A percentile compares a stretch with the other conserved stretches of the same genome.
These are phyloP conservation scores for Kwoniella botswanensis DNA, from an alignment of 768 basidiomycete genomes.

Conservation along the genomic window DNA sequence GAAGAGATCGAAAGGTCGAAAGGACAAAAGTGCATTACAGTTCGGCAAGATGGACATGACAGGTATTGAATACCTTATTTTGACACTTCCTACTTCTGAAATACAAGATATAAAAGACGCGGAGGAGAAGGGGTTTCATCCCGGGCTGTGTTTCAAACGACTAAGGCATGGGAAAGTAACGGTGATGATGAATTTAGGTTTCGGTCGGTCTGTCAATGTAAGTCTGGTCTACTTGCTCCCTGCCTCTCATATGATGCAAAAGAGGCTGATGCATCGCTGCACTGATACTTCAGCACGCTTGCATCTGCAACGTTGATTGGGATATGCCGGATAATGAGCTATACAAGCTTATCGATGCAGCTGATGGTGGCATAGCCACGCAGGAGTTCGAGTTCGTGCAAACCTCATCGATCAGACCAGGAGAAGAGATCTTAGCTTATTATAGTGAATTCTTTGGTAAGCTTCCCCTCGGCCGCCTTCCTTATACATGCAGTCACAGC, in stretches of 20 bases:
- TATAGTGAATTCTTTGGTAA: conserved; percentile 16
- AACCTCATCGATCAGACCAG: neutral
- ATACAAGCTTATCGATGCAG: neutral
- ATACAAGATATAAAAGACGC: neutral
- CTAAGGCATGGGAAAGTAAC: neutral
- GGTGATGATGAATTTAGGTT: conserved; percentile 5
- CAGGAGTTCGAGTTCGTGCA: neutral
- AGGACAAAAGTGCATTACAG: neutral
- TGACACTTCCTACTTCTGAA: neutral
- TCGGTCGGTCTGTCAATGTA: conserved; percentile 6
- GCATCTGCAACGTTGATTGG: conserved; percentile 2
- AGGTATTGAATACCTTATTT: neutral
- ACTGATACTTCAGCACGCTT: conserved; percentile 3
- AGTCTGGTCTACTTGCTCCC: neutral
- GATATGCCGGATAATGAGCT: neutral
- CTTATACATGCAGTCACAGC: too few relatives aligned
- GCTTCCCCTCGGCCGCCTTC: neutral
- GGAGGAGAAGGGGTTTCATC: neutral
- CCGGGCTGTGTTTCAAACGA: neutral
- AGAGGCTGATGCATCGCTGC: neutral
- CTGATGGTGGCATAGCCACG: conserved; percentile 5
- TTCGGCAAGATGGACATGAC: neutral
- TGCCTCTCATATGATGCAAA: too few relatives aligned
- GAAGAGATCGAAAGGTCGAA: neutral
- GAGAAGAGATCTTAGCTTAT: conserved; percentile 12